phyloP scores from a whole-genome alignment of 2,329 filamentous ascomycete species.

The Ilyonectria sp. region DNA sequence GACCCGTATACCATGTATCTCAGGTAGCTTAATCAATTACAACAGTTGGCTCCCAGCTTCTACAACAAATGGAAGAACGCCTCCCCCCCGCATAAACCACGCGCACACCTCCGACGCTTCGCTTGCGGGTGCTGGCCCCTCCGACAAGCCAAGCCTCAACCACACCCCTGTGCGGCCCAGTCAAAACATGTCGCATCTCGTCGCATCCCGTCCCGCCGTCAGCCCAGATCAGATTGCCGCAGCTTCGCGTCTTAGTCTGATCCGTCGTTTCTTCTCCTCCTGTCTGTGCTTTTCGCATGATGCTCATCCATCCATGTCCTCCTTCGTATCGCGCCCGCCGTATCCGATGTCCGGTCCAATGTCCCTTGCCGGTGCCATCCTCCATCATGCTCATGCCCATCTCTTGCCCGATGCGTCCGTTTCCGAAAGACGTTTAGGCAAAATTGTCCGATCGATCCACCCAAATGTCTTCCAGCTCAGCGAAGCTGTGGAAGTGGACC shows the following conservation, averaged over 20 bases:
- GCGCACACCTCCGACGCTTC: slow-evolving; percentile 26
- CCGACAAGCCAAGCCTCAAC: slow-evolving; percentile 26
- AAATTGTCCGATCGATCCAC: slow-evolving; percentile 95
- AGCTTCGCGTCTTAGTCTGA: slow-evolving; percentile 29
- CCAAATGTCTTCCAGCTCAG: slow-evolving; percentile 96
- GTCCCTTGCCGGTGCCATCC: slow-evolving; percentile 14
- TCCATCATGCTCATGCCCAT: slow-evolving; percentile 13
- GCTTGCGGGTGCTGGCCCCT: slow-evolving; percentile 19
- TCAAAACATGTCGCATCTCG: slow-evolving; percentile 29
- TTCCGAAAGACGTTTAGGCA: slow-evolving; percentile 69
- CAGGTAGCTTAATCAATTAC: slow-evolving; percentile 38
- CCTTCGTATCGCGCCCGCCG: slow-evolving; percentile 25
- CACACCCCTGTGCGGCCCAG: slow-evolving; percentile 23
- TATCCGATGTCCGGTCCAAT: slow-evolving; percentile 21
- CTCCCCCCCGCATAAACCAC: slow-evolving; percentile 36
- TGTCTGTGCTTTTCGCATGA: slow-evolving; percentile 37
- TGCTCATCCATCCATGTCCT: slow-evolving; percentile 30
- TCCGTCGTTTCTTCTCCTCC: slow-evolving; percentile 28
- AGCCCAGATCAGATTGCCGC: slow-evolving; percentile 31
- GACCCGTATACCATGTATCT: slow-evolving; percentile 14
- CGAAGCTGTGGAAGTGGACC: slow-evolving; percentile 97
- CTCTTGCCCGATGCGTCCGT: slow-evolving; percentile 7
- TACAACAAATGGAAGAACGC: slow-evolving; percentile 41
- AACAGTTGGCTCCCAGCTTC: slow-evolving; percentile 33
- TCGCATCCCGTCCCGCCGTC: slow-evolving; percentile 23